phyloP scores from a whole-genome alignment of 495 filamentous ascomycete genomes.

The Recurvomyces mirabilis region DNA sequence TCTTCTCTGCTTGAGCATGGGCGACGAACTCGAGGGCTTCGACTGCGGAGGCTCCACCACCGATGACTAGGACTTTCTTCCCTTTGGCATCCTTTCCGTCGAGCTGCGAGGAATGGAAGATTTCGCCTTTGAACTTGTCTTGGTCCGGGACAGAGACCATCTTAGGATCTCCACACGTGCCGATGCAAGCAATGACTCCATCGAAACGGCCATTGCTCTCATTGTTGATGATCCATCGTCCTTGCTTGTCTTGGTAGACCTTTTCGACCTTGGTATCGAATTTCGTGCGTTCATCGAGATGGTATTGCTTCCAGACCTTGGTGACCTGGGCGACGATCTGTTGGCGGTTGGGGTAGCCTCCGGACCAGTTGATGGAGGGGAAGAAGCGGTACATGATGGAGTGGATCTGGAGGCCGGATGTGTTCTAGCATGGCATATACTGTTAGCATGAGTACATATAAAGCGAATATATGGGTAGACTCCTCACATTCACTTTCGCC shows the following conservation, averaged over 20 bases:
- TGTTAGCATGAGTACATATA: too few species aligned
- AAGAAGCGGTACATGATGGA: slow-evolving; percentile 84
- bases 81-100: slow-evolving; percentile 58
- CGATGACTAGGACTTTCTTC: slow-evolving; percentile 65
- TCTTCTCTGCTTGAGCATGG: slow-evolving; percentile 50
- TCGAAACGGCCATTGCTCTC: slow-evolving; percentile 58
- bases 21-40: slow-evolving; percentile 76
- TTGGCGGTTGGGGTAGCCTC: slow-evolving; percentile 61
- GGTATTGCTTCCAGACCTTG: slow-evolving; percentile 64
- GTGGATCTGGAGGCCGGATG: slow-evolving; percentile 71
- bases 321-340: slow-evolving; percentile 62
- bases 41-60: slow-evolving; percentile 70
- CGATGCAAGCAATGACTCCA: slow-evolving; percentile 64
- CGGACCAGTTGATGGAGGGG: slow-evolving; percentile 61
- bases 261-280: slow-evolving; percentile 60
- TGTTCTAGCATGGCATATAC: too few species aligned
- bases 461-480: too few species aligned
- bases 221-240: slow-evolving; percentile 72
- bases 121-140: slow-evolving; percentile 53
- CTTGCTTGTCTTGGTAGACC: slow-evolving; percentile 54
- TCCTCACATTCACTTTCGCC: slow-evolving; percentile 29
- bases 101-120: slow-evolving; percentile 63
- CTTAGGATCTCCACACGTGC: slow-evolving; percentile 69
- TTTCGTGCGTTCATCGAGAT: slow-evolving; percentile 54
- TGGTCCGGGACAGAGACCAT: slow-evolving; percentile 55